Conservation (phyloP, 352 stramenopile genomes). For the Phytophthora capsici region DNA sequence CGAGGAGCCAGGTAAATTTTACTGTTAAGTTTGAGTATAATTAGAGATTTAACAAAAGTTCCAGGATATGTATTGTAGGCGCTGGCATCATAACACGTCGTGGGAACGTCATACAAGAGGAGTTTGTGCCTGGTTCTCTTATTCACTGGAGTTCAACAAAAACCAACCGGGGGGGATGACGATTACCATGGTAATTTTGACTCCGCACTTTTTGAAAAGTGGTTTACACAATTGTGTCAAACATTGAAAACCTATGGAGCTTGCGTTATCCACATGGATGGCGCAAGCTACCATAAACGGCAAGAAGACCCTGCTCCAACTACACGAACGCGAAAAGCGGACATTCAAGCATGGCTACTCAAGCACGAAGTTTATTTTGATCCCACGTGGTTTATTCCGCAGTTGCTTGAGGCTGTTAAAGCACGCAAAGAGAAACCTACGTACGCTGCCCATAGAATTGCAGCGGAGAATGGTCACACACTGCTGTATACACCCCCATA, state of each 20-base stretch:
- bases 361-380: not conserved
- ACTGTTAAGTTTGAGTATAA: too few relatives aligned
- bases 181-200: not conserved
- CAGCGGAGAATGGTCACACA: not conserved
- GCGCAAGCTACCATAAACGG: not conserved
- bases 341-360: not conserved
- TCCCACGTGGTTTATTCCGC: not conserved
- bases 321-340: not conserved
- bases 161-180: not conserved
- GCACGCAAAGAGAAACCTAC: not conserved
- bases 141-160: not conserved
- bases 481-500: constrained; percentile 1
- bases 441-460: not conserved
- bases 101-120: not conserved
- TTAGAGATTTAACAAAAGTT: too few relatives aligned
- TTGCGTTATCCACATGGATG: not conserved
- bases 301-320: not conserved
- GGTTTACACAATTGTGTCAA: not conserved
- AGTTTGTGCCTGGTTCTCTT: not conserved
- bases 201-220: not conserved
- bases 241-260: not conserved
- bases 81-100: constrained; percentile 3
- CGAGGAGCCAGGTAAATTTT: too few relatives aligned
- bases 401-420: not conserved
- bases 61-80: constrained; percentile 8